phyloP scores from a whole-genome alignment of 2,329 filamentous ascomycete genomes.

The Hymenoscyphus occultus region DNA sequence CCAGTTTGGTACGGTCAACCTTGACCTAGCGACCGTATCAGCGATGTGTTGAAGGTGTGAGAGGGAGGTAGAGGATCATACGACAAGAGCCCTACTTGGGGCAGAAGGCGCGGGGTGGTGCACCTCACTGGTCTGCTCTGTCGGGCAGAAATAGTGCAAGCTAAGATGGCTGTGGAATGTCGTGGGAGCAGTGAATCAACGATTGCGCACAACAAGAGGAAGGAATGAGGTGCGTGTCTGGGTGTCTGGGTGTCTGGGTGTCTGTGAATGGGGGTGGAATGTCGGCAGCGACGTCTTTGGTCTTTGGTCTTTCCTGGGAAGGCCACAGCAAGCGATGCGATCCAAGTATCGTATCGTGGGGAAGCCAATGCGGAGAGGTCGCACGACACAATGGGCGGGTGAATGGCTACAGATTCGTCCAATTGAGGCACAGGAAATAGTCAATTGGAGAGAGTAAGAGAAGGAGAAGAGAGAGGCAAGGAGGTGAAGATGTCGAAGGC shows the following conservation, averaged over 20 bases:
- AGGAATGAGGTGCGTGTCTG: constrained; percentile 5
- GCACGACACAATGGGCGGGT: neutral
- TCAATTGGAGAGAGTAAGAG: neutral
- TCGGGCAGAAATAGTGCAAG: neutral
- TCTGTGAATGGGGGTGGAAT: constrained; percentile 3
- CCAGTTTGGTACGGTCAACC: neutral
- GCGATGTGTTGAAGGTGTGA: neutral
- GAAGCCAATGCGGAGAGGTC: neutral
- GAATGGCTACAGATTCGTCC: neutral
- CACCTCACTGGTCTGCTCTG: neutral
- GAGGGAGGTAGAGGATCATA: neutral
- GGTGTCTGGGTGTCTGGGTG: neutral
- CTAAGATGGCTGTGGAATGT: neutral
- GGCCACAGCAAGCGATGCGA: constrained; percentile 1
- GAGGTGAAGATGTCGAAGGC: neutral
- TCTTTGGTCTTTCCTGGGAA: neutral
- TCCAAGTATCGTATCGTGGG: neutral
- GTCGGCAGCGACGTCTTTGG: neutral
- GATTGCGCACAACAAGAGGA: neutral
- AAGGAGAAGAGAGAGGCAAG: neutral
- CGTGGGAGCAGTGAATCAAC: neutral
- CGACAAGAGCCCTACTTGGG: neutral
- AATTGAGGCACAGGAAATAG: neutral
- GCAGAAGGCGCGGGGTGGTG: neutral
- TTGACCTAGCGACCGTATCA: neutral